phyloP scores from a whole-genome alignment of 2,329 filamentous ascomycete genomes.

The Stagonosporopsis tanaceti region DNA sequence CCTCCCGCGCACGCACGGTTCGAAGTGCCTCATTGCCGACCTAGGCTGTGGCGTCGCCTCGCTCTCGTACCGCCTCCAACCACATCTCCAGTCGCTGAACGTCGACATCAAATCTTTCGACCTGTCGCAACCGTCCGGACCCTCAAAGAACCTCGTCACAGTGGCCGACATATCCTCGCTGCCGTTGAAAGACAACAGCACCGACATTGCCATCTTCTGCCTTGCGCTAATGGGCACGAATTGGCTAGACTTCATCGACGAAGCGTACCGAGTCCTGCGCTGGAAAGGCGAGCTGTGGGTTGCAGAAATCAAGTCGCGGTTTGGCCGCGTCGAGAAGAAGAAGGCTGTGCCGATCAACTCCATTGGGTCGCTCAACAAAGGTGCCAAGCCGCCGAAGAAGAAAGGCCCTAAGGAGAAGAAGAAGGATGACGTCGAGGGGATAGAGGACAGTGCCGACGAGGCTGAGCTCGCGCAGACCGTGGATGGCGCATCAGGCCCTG shows the following conservation, averaged over 20 bases:
- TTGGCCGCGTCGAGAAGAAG: conserved; percentile 67
- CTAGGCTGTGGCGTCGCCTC: conserved; percentile 92
- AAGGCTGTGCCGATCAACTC: conserved; percentile 65
- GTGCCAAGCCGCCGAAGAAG: conserved; percentile 19
- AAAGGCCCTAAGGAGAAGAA: conserved; percentile 51
- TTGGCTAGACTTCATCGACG: conserved; percentile 95
- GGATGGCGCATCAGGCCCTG: conserved; percentile 69
- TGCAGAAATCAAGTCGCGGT: conserved; percentile 94
- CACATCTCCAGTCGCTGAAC: conserved; percentile 70
- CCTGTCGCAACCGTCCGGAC: conserved; percentile 76
- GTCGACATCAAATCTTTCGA: conserved; percentile 86
- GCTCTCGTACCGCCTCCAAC: conserved; percentile 73
- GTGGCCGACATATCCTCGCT: conserved; percentile 88
- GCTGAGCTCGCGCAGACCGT: conserved; percentile 70
- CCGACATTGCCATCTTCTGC: conserved; percentile 93
- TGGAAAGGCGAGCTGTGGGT: conserved; percentile 98
- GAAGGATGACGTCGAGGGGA: conserved; percentile 58
- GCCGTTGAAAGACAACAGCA: conserved; percentile 75
- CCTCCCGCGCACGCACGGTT: conserved; percentile 73
- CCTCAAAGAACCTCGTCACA: conserved; percentile 78
- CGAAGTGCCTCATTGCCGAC: conserved; percentile 82
- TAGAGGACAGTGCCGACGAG: conserved; percentile 61
- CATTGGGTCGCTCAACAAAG: conserved; percentile 62
- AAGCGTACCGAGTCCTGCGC: conserved; percentile 88
- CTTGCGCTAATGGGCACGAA: conserved; percentile 98